These are phyloP conservation scores for Pseudogymnoascus sp. DNA, from an alignment of 2,329 filamentous ascomycete species.

Conservation along the genomic window DNA sequence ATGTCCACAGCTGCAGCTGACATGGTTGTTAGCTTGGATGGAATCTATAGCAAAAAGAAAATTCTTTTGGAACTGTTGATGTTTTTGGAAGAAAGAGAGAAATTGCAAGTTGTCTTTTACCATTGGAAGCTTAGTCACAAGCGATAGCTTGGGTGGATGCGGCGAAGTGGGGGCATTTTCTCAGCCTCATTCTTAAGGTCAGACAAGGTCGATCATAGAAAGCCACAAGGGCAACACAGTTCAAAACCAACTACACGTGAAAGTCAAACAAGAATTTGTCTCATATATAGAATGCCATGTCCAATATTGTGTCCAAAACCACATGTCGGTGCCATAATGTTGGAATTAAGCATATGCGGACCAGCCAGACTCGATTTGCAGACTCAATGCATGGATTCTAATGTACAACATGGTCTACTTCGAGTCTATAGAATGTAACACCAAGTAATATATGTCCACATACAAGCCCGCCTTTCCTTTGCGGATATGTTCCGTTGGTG, in stretches of 20 bases:
- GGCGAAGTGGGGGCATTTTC: background rate
- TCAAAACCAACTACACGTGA: background rate
- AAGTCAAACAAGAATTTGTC: background rate
- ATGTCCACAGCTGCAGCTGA: slow-evolving; percentile 38
- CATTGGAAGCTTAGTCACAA: slow-evolving; percentile 4
- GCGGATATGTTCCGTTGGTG: background rate
- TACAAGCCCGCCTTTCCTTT: background rate
- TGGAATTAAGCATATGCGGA: background rate
- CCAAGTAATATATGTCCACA: background rate
- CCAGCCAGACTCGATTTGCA: background rate
- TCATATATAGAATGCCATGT: background rate
- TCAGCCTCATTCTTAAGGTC: slow-evolving; percentile 4
- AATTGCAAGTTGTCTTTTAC: slow-evolving; percentile 8
- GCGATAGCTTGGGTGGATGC: background rate
- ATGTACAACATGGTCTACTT: background rate
- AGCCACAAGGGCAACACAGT: background rate
- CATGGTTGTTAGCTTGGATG: slow-evolving; percentile 18
- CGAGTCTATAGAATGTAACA: background rate
- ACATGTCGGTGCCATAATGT: background rate
- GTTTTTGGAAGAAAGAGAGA: slow-evolving; percentile 1
- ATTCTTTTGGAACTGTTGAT: slow-evolving; percentile 2
- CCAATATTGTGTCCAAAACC: background rate
- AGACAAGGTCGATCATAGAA: background rate
- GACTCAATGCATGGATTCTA: background rate
- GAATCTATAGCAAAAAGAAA: slow-evolving; percentile 2